Conservation (phyloP, 192 early-diverging fungal species). For the Tieghemiomyces parasiticus region DNA sequence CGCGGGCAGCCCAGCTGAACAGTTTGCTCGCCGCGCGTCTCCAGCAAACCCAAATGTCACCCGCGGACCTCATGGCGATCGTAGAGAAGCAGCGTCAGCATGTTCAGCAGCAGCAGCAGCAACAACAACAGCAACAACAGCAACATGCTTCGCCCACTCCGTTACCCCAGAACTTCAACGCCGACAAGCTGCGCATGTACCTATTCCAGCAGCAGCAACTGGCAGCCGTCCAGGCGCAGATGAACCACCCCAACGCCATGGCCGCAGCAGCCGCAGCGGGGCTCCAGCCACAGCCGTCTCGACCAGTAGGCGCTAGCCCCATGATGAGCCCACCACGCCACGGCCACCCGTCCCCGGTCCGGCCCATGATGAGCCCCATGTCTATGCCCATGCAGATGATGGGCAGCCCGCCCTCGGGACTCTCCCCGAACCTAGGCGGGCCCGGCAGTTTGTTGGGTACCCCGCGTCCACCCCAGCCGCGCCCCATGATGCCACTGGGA, state of each 20-base stretch:
- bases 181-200: background rate
- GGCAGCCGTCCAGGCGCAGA: background rate
- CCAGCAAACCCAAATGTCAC: background rate
- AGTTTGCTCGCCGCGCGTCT: too few relatives aligned
- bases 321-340: background rate
- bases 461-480: background rate
- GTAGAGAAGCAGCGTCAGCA: conserved; percentile 3
- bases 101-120: too few relatives aligned
- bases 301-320: background rate
- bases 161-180: conserved; percentile 3
- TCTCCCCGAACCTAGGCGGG: too few relatives aligned
- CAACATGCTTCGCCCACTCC: too few relatives aligned
- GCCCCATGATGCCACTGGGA: background rate
- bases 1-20: background rate
- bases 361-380: background rate
- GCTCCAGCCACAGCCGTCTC: background rate
- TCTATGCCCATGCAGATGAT: too few relatives aligned
- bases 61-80: conserved; percentile 2
- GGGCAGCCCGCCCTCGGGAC: too few relatives aligned
- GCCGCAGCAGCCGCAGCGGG: too few relatives aligned
- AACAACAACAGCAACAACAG: too few relatives aligned
- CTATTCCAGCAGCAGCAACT: conserved; percentile 1
- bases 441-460: background rate
- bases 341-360: background rate
- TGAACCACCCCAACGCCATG: background rate